phyloP scores from a whole-genome alignment of 495 filamentous ascomycete species.

The Podospora anserina region DNA sequence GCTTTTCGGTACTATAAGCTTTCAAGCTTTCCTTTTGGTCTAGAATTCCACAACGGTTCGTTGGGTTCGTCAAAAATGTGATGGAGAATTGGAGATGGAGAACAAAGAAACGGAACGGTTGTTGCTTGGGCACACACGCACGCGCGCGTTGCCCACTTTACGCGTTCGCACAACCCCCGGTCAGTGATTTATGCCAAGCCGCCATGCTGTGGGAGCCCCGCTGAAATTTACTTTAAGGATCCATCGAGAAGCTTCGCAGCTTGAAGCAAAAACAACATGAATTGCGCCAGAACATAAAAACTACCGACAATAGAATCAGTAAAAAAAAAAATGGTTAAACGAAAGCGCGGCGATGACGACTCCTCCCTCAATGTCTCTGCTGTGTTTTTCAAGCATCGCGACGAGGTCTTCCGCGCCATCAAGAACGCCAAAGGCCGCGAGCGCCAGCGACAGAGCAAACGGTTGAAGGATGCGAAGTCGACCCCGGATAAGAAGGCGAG shows the following conservation, averaged over 20 bases:
- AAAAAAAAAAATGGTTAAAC: slow-evolving; percentile 41
- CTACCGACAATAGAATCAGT: not conserved
- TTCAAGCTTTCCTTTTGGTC: too few relatives aligned
- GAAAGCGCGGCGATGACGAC: slow-evolving; percentile 40
- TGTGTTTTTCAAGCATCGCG: slow-evolving; percentile 57
- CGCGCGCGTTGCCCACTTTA: slow-evolving; percentile 17
- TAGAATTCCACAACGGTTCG: too few relatives aligned
- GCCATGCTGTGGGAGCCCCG: not conserved
- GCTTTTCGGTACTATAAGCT: not conserved
- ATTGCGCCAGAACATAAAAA: slow-evolving; percentile 1
- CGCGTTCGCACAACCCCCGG: slow-evolving; percentile 12
- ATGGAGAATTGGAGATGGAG: not conserved
- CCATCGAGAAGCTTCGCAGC: not conserved
- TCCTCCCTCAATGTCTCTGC: slow-evolving; percentile 37
- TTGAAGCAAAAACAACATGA: not conserved
- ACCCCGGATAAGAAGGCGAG: slow-evolving; percentile 52
- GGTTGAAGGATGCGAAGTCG: slow-evolving; percentile 62
- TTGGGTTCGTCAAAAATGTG: not conserved
- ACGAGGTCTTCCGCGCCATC: slow-evolving; percentile 62
- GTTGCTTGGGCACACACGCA: not conserved
- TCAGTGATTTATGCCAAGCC: not conserved
- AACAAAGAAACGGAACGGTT: not conserved
- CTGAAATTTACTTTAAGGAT: not conserved
- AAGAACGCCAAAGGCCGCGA: slow-evolving; percentile 85
- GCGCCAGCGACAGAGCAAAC: slow-evolving; percentile 77